phyloP scores from a whole-genome alignment of 2,329 filamentous ascomycete genomes.

The Cryphonectria carpinicola region DNA sequence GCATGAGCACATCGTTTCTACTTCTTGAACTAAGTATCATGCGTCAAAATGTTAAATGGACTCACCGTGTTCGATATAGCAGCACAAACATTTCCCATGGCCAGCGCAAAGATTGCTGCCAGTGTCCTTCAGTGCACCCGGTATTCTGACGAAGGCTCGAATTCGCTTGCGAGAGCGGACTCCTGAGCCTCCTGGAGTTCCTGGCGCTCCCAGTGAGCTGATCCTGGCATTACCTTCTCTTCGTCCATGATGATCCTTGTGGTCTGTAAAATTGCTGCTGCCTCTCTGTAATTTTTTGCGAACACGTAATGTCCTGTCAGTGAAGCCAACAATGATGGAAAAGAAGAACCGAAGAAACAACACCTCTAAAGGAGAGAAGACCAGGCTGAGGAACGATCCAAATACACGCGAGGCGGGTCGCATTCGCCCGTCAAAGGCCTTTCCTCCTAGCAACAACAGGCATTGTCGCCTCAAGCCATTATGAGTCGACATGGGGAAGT shows the following conservation, averaged over 20 bases:
- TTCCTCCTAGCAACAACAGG: background rate
- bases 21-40: background rate
- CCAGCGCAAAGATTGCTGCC: slow-evolving; percentile 20
- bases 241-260: background rate
- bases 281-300: background rate
- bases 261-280: background rate
- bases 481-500: background rate
- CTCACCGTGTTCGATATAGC: slow-evolving; percentile 23
- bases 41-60: background rate
- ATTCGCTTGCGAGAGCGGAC: background rate
- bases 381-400: background rate
- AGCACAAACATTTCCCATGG: slow-evolving; percentile 25
- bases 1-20: background rate
- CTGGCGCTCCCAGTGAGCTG: background rate
- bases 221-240: slow-evolving; percentile 3
- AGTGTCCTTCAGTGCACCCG: slow-evolving; percentile 20
- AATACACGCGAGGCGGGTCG: background rate
- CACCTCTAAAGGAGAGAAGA: background rate
- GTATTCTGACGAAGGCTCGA: slow-evolving; percentile 14
- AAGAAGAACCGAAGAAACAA: background rate
- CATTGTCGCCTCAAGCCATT: background rate
- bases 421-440: background rate
- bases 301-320: background rate
- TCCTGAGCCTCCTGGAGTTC: background rate
- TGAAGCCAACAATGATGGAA: background rate